Conservation (phyloP, 805 yeast genomes). For the Schizosaccharomyces cryophilus region DNA sequence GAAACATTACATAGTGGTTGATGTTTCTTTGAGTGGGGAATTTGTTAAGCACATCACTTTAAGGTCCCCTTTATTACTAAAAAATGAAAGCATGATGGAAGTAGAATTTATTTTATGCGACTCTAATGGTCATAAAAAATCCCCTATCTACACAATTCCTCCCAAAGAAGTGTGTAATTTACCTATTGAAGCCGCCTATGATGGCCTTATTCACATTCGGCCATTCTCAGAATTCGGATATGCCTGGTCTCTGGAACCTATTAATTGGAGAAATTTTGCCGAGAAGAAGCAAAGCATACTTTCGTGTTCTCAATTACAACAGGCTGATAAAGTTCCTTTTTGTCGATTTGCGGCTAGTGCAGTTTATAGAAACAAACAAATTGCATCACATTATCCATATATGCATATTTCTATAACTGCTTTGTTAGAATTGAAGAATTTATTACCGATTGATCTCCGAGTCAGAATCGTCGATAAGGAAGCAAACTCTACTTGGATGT, state of each 20-base stretch:
- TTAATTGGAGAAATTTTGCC: constrained; percentile 42
- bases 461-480: constrained; percentile 59
- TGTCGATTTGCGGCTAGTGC: constrained; percentile 50
- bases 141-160: constrained; percentile 6
- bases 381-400: constrained; percentile 60
- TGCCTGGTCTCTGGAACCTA: constrained; percentile 39
- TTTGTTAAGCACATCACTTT: constrained; percentile 58
- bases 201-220: constrained; percentile 29
- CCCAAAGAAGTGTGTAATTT: constrained; percentile 39
- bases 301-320: constrained; percentile 13
- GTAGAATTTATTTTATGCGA: constrained; percentile 21
- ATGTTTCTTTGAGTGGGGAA: constrained; percentile 42
- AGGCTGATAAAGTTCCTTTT: constrained; percentile 22
- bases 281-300: constrained; percentile 7
- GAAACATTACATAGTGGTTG: constrained; percentile 27
- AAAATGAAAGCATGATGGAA: constrained; percentile 40
- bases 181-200: constrained; percentile 48
- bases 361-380: constrained; percentile 35
- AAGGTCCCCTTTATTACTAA: constrained; percentile 47
- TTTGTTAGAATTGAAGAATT: constrained; percentile 64
- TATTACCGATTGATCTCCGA: constrained; percentile 57
- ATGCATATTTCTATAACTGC: constrained; percentile 55
- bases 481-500: constrained; percentile 40
- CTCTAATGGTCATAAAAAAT: neutral
- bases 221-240: constrained; percentile 35